Conservation (phyloP, 768 basidiomycete genomes). For the Mycena chlorophos region DNA sequence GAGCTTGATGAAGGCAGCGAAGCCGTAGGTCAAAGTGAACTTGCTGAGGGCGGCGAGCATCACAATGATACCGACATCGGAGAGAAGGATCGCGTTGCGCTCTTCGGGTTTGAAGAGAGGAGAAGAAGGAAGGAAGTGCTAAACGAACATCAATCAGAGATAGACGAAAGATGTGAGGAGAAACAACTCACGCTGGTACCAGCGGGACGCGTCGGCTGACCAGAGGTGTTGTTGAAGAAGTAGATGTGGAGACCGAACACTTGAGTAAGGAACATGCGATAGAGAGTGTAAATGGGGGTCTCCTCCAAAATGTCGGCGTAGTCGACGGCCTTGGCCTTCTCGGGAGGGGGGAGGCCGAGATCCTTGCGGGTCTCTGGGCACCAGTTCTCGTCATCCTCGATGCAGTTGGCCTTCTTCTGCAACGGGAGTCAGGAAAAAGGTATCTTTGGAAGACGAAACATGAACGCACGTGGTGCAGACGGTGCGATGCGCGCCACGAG, state of each 20-base stretch:
- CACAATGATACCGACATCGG: slow-evolving; percentile 25
- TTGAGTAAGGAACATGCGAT: slow-evolving; percentile 27
- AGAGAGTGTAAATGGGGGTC: slow-evolving; percentile 50
- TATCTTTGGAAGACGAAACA: slow-evolving; percentile 31
- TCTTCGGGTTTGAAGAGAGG: slow-evolving; percentile 28
- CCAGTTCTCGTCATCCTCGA: slow-evolving; percentile 37
- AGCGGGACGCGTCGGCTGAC: slow-evolving; percentile 43
- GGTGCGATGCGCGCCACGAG: slow-evolving; percentile 69
- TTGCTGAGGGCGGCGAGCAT: slow-evolving; percentile 20
- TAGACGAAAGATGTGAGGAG: not conserved
- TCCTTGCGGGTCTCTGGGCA: slow-evolving; percentile 19
- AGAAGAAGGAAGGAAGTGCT: slow-evolving; percentile 29
- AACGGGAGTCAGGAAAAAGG: slow-evolving; percentile 40
- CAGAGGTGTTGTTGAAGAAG: slow-evolving; percentile 46
- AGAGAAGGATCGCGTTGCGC: slow-evolving; percentile 22
- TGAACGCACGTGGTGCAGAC: slow-evolving; percentile 44
- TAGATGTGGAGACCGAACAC: not conserved
- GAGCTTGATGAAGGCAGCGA: slow-evolving; percentile 22
- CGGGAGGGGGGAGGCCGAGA: slow-evolving; percentile 44
- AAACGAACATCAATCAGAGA: not conserved
- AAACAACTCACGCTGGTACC: slow-evolving; percentile 46
- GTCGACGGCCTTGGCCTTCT: slow-evolving; percentile 41
- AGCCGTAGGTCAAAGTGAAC: slow-evolving; percentile 18
- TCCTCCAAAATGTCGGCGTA: slow-evolving; percentile 51
- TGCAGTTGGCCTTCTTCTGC: slow-evolving; percentile 73